Evolutionary conservation across 2,329 filamentous ascomycete species (phyloP).

Genomic region (Stagonosporopsis vannaccii): DNA sequence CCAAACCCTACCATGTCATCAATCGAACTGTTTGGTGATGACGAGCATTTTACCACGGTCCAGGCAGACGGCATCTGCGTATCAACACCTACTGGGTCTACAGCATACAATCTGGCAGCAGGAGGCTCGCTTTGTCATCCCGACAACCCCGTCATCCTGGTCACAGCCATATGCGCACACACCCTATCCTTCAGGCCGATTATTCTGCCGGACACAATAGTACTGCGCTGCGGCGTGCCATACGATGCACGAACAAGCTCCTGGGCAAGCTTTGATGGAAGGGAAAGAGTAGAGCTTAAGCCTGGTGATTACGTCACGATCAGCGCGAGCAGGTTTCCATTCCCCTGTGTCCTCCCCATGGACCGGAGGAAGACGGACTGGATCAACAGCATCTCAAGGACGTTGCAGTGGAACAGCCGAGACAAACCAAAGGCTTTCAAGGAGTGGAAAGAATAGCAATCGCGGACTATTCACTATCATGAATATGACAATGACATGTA

Average conservation of each 20-base stretch:
- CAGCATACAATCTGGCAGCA: constrained; percentile 93
- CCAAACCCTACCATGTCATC: constrained; percentile 94
- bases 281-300: constrained; percentile 76
- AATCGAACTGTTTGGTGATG: constrained; percentile 91
- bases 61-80: constrained; percentile 93
- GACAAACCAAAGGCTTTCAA: constrained; percentile 72
- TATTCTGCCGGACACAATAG: constrained; percentile 94
- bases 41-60: constrained; percentile 93
- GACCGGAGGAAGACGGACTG: constrained; percentile 77
- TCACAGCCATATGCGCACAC: constrained; percentile 94
- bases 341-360: constrained; percentile 76
- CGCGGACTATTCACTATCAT: background rate
- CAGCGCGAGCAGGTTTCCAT: constrained; percentile 80
- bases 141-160: constrained; percentile 93
- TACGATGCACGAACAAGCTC: constrained; percentile 88
- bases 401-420: constrained; percentile 81
- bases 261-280: constrained; percentile 98
- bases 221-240: constrained; percentile 90
- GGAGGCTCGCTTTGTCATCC: constrained; percentile 96
- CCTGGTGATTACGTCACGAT: constrained; percentile 87
- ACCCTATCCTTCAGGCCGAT: constrained; percentile 96
- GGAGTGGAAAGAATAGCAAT: constrained; percentile 36
- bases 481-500: background rate
- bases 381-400: constrained; percentile 81
- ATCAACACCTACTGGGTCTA: constrained; percentile 92